These are phyloP conservation scores for Dissophora globulifera DNA, from an alignment of 192 early-diverging fungal species.

Conservation along the genomic window DNA sequence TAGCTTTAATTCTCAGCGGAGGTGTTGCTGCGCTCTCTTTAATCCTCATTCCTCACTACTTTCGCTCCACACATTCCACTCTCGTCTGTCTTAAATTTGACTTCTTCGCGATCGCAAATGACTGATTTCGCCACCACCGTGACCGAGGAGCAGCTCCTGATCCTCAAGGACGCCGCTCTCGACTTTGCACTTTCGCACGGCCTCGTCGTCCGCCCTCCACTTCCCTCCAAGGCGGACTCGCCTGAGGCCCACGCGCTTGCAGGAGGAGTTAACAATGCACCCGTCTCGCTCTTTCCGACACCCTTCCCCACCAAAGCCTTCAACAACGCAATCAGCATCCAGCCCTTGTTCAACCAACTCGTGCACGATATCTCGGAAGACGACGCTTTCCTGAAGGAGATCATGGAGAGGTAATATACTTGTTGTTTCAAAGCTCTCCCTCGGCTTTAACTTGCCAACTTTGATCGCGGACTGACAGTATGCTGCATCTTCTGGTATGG, in stretches of 20 bases:
- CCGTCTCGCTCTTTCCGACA: conserved; percentile 87
- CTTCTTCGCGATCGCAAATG: conserved; percentile 13
- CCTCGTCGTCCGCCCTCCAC: conserved; percentile 77
- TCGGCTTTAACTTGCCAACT: too few species aligned
- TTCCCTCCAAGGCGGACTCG: conserved; percentile 16
- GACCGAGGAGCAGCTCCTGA: conserved; percentile 45
- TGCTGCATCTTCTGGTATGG: background rate
- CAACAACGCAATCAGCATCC: conserved; percentile 76
- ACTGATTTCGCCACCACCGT: conserved; percentile 34
- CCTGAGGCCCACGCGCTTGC: conserved; percentile 23
- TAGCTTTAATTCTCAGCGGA: too few species aligned
- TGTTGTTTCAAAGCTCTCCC: too few species aligned
- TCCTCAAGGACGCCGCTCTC: conserved; percentile 67
- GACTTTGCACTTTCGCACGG: conserved; percentile 91
- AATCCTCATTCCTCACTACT: too few species aligned
- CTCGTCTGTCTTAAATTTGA: too few species aligned
- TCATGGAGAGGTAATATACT: conserved; percentile 81
- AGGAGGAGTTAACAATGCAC: conserved; percentile 77
- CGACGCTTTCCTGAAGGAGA: conserved; percentile 75
- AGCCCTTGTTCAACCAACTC: conserved; percentile 83
- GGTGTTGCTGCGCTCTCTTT: too few species aligned
- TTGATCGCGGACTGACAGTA: too few species aligned
- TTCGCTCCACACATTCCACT: too few species aligned
- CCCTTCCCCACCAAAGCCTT: conserved; percentile 81
- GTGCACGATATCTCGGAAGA: conserved; percentile 85